A percentile compares a stretch with the other conserved stretches of the same genome.
These are phyloP conservation scores for Cercospora sp. DNA, from an alignment of 2,329 filamentous ascomycete species.

Conservation along the genomic window DNA sequence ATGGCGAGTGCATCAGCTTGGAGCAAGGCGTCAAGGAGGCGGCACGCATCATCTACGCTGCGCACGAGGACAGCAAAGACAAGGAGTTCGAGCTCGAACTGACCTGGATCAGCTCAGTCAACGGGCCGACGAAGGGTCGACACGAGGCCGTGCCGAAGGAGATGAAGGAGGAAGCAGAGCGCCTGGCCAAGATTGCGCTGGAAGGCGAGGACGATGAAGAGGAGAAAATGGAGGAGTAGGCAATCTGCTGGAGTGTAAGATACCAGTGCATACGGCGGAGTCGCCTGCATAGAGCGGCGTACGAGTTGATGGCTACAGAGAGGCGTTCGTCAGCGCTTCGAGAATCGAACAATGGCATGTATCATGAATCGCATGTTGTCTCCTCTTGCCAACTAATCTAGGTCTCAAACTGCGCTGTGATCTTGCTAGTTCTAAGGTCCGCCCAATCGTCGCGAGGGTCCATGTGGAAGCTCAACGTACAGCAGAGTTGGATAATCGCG, in stretches of 20 bases:
- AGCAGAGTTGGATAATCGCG: neutral
- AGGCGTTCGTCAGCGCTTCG: conserved; percentile 1
- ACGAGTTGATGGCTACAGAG: conserved; percentile 5
- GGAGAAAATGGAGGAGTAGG: conserved; percentile 31
- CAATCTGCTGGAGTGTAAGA: conserved; percentile 20
- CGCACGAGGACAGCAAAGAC: conserved; percentile 98
- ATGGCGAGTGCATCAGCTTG: conserved; percentile 72
- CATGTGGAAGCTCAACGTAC: neutral
- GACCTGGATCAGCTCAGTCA: conserved; percentile 88
- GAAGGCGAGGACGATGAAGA: conserved; percentile 77
- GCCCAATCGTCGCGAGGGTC: neutral
- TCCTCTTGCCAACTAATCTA: no score
- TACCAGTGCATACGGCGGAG: conserved; percentile 23
- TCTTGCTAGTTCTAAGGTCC: neutral
- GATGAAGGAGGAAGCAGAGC: conserved; percentile 86
- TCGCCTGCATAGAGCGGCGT: conserved; percentile 18
- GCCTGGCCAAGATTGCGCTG: conserved; percentile 83
- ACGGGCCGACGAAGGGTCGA: conserved; percentile 86
- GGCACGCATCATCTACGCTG: conserved; percentile 93
- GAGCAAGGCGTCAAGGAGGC: conserved; percentile 93
- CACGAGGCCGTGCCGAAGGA: conserved; percentile 93
- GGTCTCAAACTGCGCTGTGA: neutral
- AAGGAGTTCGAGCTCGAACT: conserved; percentile 99
- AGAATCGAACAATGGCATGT: conserved; percentile 9
- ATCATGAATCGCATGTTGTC: neutral